Evolutionary conservation across 768 basidiomycete genomes (phyloP), one percentile per base, ranked within the genome.

Genomic region (Hysterangium stoloniferum): DNA sequence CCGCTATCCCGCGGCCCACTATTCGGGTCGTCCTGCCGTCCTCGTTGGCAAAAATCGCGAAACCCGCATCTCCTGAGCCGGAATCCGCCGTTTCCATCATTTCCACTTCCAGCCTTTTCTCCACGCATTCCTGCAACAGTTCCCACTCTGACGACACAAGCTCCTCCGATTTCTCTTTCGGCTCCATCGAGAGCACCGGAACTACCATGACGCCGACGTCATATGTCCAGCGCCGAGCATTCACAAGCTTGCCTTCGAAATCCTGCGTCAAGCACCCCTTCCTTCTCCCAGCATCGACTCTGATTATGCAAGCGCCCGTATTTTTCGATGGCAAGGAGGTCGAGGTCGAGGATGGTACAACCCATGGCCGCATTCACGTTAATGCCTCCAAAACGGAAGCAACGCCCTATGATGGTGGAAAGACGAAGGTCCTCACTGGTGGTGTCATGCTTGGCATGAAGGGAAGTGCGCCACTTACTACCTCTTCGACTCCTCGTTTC

Each of bases 371-470:
- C 53, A 82, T 89, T 57, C 87, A 75, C 61, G 65, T 90, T 48
- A 87, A 90, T 65, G 77, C 72, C 19, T 67, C 80, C 61, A 89
- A 82, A 72, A 87, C 67, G 48, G 84, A 84, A 38, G 84, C 89
- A 55, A 89, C 86, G 38, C 84, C 84, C 59, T 90, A 90, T 58
- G 86, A 90, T 57, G 86, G 86, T 50, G 87, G 87, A 56, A 88
- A 87, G 75, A 90, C 87, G 46, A 88, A 86, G 25, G 86, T 89
- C 44, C 78, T 90, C 58, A 88, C 86, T 2, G 87, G 87, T 52
- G 87, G 86, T 56, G 86, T 89, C 57, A 90, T 90, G 87, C 83
- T 90, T 54, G 86, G 86, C 44, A 68, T 46, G 12, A 58, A 48
- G 41, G 22, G 60, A 41, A 64, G 61, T 58, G 46, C 62, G 1